Conservation (phyloP, 306 rosid species). For the Arachis stenosperma region DNA sequence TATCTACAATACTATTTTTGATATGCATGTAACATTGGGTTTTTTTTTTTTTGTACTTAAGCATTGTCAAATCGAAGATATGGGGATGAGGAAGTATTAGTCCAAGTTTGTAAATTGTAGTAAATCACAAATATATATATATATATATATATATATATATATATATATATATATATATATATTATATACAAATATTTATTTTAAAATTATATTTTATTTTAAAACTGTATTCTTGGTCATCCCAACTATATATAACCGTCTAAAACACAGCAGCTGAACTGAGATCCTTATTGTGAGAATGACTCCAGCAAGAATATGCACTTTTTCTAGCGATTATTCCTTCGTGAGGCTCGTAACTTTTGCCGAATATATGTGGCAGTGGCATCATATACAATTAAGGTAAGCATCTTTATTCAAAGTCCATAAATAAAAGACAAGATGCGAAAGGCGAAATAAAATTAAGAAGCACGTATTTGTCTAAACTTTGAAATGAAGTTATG, state of each 20-base stretch:
- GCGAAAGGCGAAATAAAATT: background rate
- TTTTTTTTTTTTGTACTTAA: too few relatives aligned
- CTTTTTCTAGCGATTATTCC: background rate
- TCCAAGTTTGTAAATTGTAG: too few relatives aligned
- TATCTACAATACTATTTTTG: too few relatives aligned
- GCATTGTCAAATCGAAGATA: too few relatives aligned
- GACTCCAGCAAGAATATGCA: slow-evolving; percentile 19
- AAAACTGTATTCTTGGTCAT: background rate
- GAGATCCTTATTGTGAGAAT: slow-evolving; percentile 9
- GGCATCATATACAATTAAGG: background rate
- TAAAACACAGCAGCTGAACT: slow-evolving; percentile 13
- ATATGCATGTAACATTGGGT: too few relatives aligned
- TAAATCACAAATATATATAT: too few relatives aligned
- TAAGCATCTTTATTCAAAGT: slow-evolving; percentile 4
- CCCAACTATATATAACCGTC: too few relatives aligned
- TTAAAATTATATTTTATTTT: too few relatives aligned
- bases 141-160: too few relatives aligned
- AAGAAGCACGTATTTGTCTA: background rate
- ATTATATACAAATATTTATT: too few relatives aligned
- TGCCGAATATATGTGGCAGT: background rate
- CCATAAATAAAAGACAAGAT: slow-evolving; percentile 19
- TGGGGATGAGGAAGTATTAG: too few relatives aligned
- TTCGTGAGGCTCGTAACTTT: background rate
- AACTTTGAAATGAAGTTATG: background rate
- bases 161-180: too few relatives aligned